Percentiles rank a stretch among this genome's conserved stretches.
phyloP scores from a whole-genome alignment of 768 basidiomycete genomes.

The Crassisporium funariophilum region DNA sequence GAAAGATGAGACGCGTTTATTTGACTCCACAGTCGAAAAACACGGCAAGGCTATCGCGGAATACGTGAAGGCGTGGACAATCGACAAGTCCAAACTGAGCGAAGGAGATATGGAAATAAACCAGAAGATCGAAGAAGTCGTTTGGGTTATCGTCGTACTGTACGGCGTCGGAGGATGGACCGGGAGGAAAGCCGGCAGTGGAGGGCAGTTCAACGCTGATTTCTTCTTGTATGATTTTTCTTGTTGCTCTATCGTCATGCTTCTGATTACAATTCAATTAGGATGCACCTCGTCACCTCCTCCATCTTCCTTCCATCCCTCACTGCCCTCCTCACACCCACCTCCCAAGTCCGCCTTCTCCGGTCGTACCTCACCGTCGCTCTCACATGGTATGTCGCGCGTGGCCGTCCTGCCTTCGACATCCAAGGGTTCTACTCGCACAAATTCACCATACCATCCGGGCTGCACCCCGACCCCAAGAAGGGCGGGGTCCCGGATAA shows the following conservation, averaged over 20 bases:
- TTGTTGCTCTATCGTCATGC: background rate
- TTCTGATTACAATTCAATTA: constrained; percentile 22
- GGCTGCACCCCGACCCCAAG: constrained; percentile 31
- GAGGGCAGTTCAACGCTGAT: constrained; percentile 48
- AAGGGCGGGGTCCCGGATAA: constrained; percentile 48
- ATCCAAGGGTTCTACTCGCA: constrained; percentile 49
- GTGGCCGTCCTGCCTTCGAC: constrained; percentile 53
- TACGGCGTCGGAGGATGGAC: constrained; percentile 60
- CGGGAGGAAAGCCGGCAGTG: constrained; percentile 29
- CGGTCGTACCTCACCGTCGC: constrained; percentile 55
- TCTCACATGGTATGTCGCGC: constrained; percentile 57
- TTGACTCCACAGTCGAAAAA: constrained; percentile 33
- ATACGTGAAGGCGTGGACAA: constrained; percentile 47
- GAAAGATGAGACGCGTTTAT: constrained; percentile 23
- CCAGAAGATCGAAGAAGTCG: constrained; percentile 64
- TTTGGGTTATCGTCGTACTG: constrained; percentile 55
- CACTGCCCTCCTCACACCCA: constrained; percentile 37
- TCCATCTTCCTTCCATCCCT: constrained; percentile 60
- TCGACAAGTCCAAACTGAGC: constrained; percentile 35
- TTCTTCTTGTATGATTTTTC: constrained; percentile 58
- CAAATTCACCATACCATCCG: background rate
- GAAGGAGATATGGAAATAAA: constrained; percentile 31
- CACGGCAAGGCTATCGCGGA: constrained; percentile 42
- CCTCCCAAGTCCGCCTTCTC: constrained; percentile 55
- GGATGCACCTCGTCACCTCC: constrained; percentile 70